Conservation (phyloP, 257 asterid species). For the Primulina eburnea region DNA sequence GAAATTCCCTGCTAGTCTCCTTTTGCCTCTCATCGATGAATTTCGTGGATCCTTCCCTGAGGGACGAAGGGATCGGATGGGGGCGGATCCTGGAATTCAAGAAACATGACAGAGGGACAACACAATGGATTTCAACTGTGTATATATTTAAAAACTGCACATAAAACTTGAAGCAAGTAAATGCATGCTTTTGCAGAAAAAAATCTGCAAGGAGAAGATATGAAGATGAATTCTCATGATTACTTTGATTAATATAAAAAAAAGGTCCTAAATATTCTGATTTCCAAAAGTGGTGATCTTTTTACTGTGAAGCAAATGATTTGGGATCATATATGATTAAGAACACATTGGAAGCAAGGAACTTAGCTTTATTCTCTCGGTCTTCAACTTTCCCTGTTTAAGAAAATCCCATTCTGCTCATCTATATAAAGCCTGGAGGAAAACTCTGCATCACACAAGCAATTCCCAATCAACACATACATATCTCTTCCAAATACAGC, state of each 20-base stretch:
- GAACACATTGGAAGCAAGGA: slow-evolving; percentile 57
- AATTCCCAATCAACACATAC: background rate
- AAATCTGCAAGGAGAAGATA: background rate
- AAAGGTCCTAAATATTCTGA: background rate
- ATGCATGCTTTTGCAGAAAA: background rate
- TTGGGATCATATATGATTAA: slow-evolving; percentile 26
- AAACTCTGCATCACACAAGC: slow-evolving; percentile 25
- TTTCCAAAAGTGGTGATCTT: background rate
- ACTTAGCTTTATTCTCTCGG: slow-evolving; percentile 43
- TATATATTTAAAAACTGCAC: too few species aligned
- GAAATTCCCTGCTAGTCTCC: background rate
- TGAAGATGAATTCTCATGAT: background rate
- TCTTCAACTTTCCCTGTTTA: background rate
- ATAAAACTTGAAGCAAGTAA: background rate
- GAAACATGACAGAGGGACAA: background rate
- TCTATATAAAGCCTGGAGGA: slow-evolving; percentile 38
- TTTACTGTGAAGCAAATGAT: slow-evolving; percentile 19
- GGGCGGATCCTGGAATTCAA: background rate
- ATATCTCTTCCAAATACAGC: background rate
- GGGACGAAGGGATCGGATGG: background rate
- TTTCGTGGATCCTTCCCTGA: background rate
- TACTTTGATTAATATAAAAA: background rate
- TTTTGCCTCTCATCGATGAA: background rate
- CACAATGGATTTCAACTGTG: too few species aligned
- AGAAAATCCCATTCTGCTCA: background rate